Conservation (phyloP, 768 basidiomycete genomes). For the Pisolithus albus region DNA sequence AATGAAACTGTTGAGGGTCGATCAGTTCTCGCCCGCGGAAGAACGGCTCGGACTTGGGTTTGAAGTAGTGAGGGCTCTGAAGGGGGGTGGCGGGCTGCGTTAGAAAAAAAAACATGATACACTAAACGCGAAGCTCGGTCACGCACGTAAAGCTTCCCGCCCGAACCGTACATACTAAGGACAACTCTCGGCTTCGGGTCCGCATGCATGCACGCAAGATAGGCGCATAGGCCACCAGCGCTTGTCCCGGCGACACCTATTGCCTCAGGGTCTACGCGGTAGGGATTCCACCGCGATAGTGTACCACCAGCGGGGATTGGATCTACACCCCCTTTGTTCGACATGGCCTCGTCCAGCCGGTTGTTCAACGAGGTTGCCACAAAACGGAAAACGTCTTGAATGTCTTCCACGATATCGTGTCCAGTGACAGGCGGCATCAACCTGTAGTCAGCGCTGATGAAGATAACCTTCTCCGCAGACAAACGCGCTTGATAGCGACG, state of each 20-base stretch:
- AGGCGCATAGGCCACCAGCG: conserved; percentile 59
- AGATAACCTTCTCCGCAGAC: conserved; percentile 41
- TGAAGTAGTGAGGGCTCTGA: conserved; percentile 47
- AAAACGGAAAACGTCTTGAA: conserved; percentile 49
- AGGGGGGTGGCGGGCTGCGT: too few relatives aligned
- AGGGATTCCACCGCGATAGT: conserved; percentile 5
- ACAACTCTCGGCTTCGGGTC: conserved; percentile 48
- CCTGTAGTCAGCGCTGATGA: conserved; percentile 59
- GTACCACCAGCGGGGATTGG: neutral
- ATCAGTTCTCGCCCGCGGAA: conserved; percentile 51
- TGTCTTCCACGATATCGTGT: conserved; percentile 51
- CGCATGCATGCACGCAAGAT: conserved; percentile 51
- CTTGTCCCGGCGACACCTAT: conserved; percentile 53
- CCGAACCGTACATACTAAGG: conserved; percentile 55
- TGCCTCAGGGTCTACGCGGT: conserved; percentile 35
- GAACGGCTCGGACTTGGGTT: conserved; percentile 43
- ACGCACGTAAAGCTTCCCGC: conserved; percentile 48
- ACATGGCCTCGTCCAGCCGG: conserved; percentile 5
- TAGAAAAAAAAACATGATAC: neutral
- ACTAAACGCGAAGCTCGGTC: neutral
- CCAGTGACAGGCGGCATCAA: conserved; percentile 47
- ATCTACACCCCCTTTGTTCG: neutral
- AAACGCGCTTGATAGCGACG: conserved; percentile 35
- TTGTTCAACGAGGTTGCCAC: conserved; percentile 23
- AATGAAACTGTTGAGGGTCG: conserved; percentile 38